phyloP scores from a whole-genome alignment of 2,329 filamentous ascomycete genomes.

The Cercospora zeina region DNA sequence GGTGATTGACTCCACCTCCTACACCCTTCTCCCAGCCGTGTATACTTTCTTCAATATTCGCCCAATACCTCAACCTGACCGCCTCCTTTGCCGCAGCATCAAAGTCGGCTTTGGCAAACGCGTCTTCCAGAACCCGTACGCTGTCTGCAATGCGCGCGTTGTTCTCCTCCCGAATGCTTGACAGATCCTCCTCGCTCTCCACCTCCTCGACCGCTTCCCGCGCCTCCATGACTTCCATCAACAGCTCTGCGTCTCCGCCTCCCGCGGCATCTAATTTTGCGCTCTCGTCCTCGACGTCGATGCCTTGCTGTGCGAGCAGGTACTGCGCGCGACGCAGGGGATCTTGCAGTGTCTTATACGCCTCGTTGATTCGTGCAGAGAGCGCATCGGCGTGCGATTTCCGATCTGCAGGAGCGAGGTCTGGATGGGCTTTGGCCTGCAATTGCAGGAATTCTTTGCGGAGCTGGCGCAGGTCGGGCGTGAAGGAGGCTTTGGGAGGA shows the following conservation, averaged over 20 bases:
- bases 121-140: constrained; percentile 61
- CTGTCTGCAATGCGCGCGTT: constrained; percentile 64
- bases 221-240: constrained; percentile 79
- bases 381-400: constrained; percentile 69
- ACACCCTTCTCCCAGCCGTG: constrained; percentile 81
- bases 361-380: constrained; percentile 85
- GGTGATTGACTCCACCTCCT: constrained; percentile 40
- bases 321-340: constrained; percentile 88
- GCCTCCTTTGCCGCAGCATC: constrained; percentile 69
- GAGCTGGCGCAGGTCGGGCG: constrained; percentile 67
- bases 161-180: constrained; percentile 63
- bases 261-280: constrained; percentile 54
- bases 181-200: constrained; percentile 62
- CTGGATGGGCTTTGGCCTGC: constrained; percentile 75
- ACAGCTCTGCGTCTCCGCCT: constrained; percentile 58
- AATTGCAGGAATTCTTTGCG: constrained; percentile 83
- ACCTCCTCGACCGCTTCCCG: constrained; percentile 60
- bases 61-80: constrained; percentile 83
- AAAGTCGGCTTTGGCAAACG: constrained; percentile 67
- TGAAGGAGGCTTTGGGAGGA: constrained; percentile 74
- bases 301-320: constrained; percentile 65
- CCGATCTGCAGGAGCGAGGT: constrained; percentile 55
- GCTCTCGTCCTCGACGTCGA: constrained; percentile 79
- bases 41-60: constrained; percentile 78
- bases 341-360: constrained; percentile 78